Evolutionary conservation across 768 basidiomycete species (phyloP).

Genomic region (Rubroboletus pulcherrimus): DNA sequence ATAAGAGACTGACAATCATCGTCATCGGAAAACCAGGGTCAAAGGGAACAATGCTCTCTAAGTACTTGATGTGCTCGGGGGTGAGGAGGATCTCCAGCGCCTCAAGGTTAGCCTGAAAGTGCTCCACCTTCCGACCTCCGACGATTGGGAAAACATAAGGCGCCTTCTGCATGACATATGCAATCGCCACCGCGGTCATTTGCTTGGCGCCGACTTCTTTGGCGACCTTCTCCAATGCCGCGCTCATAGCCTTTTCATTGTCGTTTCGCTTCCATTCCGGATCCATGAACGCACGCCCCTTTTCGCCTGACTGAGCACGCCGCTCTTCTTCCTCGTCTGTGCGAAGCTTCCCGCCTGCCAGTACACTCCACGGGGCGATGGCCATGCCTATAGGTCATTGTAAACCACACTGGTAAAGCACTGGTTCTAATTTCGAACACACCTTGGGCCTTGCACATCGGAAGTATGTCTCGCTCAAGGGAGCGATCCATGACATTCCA

Average conservation of each 20-base stretch:
- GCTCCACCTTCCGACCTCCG: slow-evolving; percentile 43
- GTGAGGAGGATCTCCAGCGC: slow-evolving; percentile 40
- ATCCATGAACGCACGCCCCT: slow-evolving; percentile 31
- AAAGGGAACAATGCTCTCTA: slow-evolving; percentile 38
- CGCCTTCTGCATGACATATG: slow-evolving; percentile 44
- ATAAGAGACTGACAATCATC: slow-evolving; percentile 29
- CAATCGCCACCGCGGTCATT: slow-evolving; percentile 38
- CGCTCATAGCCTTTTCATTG: slow-evolving; percentile 33
- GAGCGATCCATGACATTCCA: slow-evolving; percentile 45
- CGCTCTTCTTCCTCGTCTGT: slow-evolving; percentile 31
- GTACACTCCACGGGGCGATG: slow-evolving; percentile 37
- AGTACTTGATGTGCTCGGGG: slow-evolving; percentile 35
- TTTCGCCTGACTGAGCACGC: slow-evolving; percentile 30
- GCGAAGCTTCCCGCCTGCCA: slow-evolving; percentile 30
- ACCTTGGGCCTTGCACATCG: slow-evolving; percentile 33
- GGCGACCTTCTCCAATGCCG: slow-evolving; percentile 38
- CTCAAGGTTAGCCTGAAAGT: slow-evolving; percentile 40
- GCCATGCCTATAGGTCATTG: slow-evolving; percentile 12
- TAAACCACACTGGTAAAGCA: not conserved
- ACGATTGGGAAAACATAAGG: slow-evolving; percentile 43
- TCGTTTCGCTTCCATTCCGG: slow-evolving; percentile 36
- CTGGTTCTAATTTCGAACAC: slow-evolving; percentile 2
- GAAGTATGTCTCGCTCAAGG: slow-evolving; percentile 53
- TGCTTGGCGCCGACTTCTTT: slow-evolving; percentile 35
- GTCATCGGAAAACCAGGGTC: slow-evolving; percentile 37